phyloP scores from a whole-genome alignment of 1,284 basidiomycete species.

The Bjerkandera adusta region DNA sequence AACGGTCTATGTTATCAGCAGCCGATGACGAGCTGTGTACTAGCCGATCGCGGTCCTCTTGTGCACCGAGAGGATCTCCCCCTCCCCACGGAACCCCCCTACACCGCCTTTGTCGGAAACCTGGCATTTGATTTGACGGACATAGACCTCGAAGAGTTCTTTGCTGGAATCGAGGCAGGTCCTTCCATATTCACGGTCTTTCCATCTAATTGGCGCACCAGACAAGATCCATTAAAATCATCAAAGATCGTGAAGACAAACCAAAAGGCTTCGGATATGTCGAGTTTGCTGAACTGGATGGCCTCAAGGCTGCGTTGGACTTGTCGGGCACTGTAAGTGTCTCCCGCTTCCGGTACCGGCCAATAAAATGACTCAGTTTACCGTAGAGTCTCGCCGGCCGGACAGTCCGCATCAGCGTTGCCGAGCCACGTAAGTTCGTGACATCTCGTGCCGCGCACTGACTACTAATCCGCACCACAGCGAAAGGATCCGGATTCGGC shows the following conservation, averaged over 20 bases:
- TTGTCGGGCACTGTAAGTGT: slow-evolving; percentile 63
- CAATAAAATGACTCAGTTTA: slow-evolving; percentile 13
- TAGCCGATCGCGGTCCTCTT: slow-evolving; percentile 59
- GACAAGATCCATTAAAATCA: slow-evolving; percentile 88
- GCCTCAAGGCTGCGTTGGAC: slow-evolving; percentile 78
- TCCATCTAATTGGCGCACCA: slow-evolving; percentile 27
- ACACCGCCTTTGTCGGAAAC: slow-evolving; percentile 96
- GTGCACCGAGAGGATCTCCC: slow-evolving; percentile 88
- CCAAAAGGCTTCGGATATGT: slow-evolving; percentile 98
- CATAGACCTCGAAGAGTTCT: slow-evolving; percentile 80
- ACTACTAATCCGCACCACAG: slow-evolving; percentile 34
- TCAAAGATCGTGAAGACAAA: slow-evolving; percentile 87
- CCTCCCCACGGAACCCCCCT: slow-evolving; percentile 92
- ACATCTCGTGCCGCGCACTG: slow-evolving; percentile 6
- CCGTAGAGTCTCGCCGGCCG: slow-evolving; percentile 72
- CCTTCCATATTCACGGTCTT: background rate
- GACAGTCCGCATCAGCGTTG: slow-evolving; percentile 88
- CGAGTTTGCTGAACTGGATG: slow-evolving; percentile 85
- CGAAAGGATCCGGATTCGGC: slow-evolving; percentile 67
- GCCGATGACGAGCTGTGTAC: slow-evolving; percentile 10
- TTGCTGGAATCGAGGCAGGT: slow-evolving; percentile 60
- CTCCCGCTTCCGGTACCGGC: too few species aligned
- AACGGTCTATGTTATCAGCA: slow-evolving; percentile 8
- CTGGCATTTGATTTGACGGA: slow-evolving; percentile 92
- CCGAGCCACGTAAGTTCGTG: slow-evolving; percentile 81